A percentile compares a stretch with the other conserved stretches of the same genome.
phyloP scores from a whole-genome alignment of 1,284 basidiomycete genomes.

The Takashimella koratensis region DNA sequence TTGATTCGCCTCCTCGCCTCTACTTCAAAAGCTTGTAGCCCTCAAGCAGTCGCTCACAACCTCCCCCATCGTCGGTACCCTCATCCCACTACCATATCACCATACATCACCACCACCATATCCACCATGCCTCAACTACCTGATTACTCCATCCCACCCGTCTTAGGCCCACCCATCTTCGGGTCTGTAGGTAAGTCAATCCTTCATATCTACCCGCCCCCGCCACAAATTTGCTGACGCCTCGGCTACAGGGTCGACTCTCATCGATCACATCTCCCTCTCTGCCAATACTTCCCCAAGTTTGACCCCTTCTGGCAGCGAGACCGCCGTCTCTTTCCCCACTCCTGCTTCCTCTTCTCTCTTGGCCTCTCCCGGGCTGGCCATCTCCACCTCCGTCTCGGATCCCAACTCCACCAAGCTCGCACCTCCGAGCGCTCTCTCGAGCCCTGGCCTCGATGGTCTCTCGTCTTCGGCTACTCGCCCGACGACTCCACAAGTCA shows the following conservation, averaged over 20 bases:
- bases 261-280: not conserved
- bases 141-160: too few species aligned
- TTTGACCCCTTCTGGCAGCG: too few species aligned
- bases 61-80: too few species aligned
- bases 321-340: not conserved
- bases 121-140: not conserved
- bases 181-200: not conserved
- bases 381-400: too few species aligned
- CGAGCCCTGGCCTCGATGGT: conserved; percentile 12
- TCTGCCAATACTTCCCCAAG: not conserved
- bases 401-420: not conserved
- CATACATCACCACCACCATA: too few species aligned
- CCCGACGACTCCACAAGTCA: not conserved
- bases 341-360: not conserved
- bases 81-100: too few species aligned
- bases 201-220: not conserved
- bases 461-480: conserved; percentile 9
- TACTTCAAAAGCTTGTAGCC: too few species aligned
- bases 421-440: not conserved
- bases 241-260: not conserved
- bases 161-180: not conserved
- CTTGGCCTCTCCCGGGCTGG: not conserved
- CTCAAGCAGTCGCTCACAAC: too few species aligned
- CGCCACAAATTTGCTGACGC: too few species aligned
- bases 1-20: too few species aligned